Base-by-base conservation (phyloP, 139 green algal species). In the Tetraselmis chui region DNA sequence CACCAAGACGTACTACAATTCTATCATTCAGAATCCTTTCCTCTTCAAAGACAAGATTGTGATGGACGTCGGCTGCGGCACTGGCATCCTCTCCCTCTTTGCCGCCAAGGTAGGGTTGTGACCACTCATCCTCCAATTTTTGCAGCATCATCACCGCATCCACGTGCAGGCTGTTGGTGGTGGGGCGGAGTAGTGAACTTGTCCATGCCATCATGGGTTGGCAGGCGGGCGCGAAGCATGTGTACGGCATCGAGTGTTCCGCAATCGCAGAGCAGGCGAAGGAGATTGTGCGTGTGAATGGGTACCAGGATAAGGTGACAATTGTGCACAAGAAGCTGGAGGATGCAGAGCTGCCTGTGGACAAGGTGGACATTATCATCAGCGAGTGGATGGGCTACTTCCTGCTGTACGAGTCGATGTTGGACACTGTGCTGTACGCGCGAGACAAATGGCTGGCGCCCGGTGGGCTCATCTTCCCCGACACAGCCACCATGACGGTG, bases 1-100 rank as follows among this genome's bases (percentile, higher is more conserved):
- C 76, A 98, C 95, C 0, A 85, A 87, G 5, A 91, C 90, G 31
- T 98, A 98, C 87, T 93, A 93, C 86, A 92, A 92, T 80, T 88
- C 93, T 24, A 96, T 98, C 75, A 82, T 94, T 30, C 90, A 92
- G 59, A 98, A 97, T 83, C 59, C 79, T 27, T 88, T 90, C 58
- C 79, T 96, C 77, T 93, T 95, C 83, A 90, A 93, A 59, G 90
- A 84, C 29, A 96, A 95, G 79, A 80, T 87, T 0, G 96, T 99
- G 18, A 91, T 99, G 92, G 96, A 99, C 84, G 95, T 99, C 1
- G 96, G 96, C 1, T 94, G 93, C 31, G 96, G 96, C 31, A 94
- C 84, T 30, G 96, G 95, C 82, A 97, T 99, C 80, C 92, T 99
- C n/a, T 97, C 92, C 24, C 87, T 99, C 0, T 99, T 99, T 86